Conservation (phyloP, 441 rosid species). For the Adansonia gregorii region DNA sequence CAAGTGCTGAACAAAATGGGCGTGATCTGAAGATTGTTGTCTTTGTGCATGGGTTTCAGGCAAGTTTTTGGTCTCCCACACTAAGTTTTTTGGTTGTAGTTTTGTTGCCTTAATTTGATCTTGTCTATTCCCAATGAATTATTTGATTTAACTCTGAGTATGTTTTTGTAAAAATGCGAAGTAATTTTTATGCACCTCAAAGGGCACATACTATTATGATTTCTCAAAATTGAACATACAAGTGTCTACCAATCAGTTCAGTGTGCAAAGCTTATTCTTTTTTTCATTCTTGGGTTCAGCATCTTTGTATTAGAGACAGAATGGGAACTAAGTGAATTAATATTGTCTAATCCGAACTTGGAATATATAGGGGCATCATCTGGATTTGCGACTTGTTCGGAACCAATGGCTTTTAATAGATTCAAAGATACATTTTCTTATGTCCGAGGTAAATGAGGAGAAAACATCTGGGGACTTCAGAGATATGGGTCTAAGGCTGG, state of each 20-base stretch:
- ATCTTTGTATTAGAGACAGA: background rate
- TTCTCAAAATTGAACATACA: background rate
- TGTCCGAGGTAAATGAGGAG: slow-evolving; percentile 91
- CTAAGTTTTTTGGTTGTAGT: slow-evolving; percentile 17
- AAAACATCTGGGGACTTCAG: slow-evolving; percentile 87
- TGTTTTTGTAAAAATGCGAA: background rate
- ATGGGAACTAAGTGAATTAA: slow-evolving; percentile 21
- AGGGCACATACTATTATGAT: background rate
- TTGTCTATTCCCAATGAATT: background rate
- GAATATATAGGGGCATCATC: slow-evolving; percentile 79
- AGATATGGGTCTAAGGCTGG: slow-evolving; percentile 92
- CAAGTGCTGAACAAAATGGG: slow-evolving; percentile 37
- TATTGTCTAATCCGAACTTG: slow-evolving; percentile 6
- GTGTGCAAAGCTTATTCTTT: background rate
- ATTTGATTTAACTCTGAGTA: background rate
- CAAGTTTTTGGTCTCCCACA: slow-evolving; percentile 35
- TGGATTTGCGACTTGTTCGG: slow-evolving; percentile 87
- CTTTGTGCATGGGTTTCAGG: slow-evolving; percentile 99
- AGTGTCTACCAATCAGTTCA: background rate
- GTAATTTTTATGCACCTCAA: slow-evolving; percentile 4
- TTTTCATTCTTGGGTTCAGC: background rate
- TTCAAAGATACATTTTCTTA: slow-evolving; percentile 84
- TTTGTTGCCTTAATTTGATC: background rate
- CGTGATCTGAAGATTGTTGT: slow-evolving; percentile 74
- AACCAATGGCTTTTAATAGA: slow-evolving; percentile 98